Conservation (phyloP, 306 rosid genomes). For the Casuarina equisetifolia region DNA sequence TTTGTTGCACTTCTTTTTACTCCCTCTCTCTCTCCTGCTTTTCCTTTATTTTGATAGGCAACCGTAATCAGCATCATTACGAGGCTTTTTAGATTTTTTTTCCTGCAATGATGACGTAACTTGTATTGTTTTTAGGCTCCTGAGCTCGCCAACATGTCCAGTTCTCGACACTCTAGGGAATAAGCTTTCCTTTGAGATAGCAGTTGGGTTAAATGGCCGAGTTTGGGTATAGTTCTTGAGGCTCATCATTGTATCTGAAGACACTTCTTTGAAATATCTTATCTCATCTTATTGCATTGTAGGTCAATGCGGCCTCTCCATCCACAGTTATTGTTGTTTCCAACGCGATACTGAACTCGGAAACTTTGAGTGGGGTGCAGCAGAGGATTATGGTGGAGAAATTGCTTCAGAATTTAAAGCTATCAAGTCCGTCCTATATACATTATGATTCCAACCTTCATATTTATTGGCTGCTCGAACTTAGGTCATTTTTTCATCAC, state of each 20-base stretch:
- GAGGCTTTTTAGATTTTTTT: not conserved
- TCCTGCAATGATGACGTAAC: not conserved
- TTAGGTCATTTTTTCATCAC: not conserved
- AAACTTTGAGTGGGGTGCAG: slow-evolving; percentile 68
- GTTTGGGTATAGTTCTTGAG: slow-evolving; percentile 65
- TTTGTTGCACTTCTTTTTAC: not conserved
- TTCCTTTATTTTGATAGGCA: not conserved
- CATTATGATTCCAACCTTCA: slow-evolving; percentile 4
- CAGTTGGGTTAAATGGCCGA: slow-evolving; percentile 85
- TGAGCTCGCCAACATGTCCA: slow-evolving; percentile 77
- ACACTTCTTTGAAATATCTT: slow-evolving; percentile 6
- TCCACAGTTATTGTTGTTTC: slow-evolving; percentile 55
- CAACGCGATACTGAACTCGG: slow-evolving; percentile 75
- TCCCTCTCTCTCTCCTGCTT: too few species aligned
- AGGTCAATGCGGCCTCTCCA: slow-evolving; percentile 80
- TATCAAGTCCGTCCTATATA: slow-evolving; percentile 33
- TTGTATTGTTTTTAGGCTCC: slow-evolving; percentile 49
- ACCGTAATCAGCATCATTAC: not conserved
- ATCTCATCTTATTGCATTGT: slow-evolving; percentile 10
- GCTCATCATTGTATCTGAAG: not conserved
- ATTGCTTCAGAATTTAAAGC: slow-evolving; percentile 58
- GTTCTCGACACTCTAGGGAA: slow-evolving; percentile 83
- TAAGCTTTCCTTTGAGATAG: slow-evolving; percentile 86
- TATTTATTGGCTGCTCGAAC: slow-evolving; percentile 13
- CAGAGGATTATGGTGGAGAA: slow-evolving; percentile 92